Conservation (phyloP, 257 asterid genomes). For the Leptodermis oblonga region DNA sequence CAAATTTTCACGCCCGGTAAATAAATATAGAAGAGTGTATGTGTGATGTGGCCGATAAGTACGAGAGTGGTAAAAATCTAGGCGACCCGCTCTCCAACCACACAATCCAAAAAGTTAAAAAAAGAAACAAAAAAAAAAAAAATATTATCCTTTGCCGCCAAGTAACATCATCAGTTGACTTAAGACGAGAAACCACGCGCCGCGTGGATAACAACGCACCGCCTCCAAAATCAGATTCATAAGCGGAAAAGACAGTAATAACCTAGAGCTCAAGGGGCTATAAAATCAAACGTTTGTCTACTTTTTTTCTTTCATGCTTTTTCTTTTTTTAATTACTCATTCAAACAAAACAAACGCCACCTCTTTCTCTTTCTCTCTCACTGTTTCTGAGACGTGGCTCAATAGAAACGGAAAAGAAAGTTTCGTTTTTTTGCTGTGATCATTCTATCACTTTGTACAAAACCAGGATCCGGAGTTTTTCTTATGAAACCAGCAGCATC, state of each 20-base stretch:
- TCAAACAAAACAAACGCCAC: neutral
- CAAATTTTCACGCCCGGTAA: no score
- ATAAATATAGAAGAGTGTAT: no score
- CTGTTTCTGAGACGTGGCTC: constrained; percentile 4
- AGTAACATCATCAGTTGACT: no score
- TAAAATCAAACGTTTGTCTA: neutral
- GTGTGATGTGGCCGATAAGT: no score
- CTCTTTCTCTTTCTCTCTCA: neutral
- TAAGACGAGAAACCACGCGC: neutral
- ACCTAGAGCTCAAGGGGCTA: constrained; percentile 11
- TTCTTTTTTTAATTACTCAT: no score
- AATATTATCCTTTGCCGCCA: no score
- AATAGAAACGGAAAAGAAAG: neutral
- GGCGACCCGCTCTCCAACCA: no score
- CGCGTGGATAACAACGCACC: neutral
- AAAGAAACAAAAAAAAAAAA: no score
- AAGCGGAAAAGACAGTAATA: constrained; percentile 7
- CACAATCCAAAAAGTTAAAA: no score
- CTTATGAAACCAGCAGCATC: constrained; percentile 2
- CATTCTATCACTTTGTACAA: constrained; percentile 19
- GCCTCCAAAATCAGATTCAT: neutral
- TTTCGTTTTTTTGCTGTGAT: constrained; percentile 26
- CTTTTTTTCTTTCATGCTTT: neutral
- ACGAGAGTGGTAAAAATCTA: no score
- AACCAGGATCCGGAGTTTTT: neutral